Percentiles rank a stretch among this genome's conserved stretches.
Conservation (phyloP, 164 flowering plant species). For the Saururus chinensis region DNA sequence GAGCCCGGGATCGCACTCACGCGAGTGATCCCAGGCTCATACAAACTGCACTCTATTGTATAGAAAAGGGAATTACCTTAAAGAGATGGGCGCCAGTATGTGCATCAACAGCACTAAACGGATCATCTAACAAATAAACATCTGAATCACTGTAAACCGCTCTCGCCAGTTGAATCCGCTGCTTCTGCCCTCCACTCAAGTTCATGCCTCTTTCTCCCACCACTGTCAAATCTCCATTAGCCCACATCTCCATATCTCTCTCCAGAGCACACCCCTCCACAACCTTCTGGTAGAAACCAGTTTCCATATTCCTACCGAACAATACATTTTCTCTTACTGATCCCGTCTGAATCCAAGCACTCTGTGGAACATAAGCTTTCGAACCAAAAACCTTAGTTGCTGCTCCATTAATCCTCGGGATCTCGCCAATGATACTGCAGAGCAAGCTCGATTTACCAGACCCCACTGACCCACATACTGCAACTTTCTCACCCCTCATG, state of each 20-base stretch:
- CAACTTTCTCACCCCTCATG: slow-evolving; percentile 52
- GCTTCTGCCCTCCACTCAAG: slow-evolving; percentile 88
- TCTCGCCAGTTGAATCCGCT: slow-evolving; percentile 72
- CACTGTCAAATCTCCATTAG: slow-evolving; percentile 40
- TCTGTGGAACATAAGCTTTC: slow-evolving; percentile 76
- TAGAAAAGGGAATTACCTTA: slow-evolving; percentile 35
- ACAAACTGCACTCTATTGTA: background rate
- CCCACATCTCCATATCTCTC: slow-evolving; percentile 57
- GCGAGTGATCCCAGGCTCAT: no score
- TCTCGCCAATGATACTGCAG: slow-evolving; percentile 64
- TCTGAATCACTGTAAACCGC: slow-evolving; percentile 65
- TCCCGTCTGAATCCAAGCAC: slow-evolving; percentile 86
- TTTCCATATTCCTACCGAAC: slow-evolving; percentile 63
- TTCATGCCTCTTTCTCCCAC: slow-evolving; percentile 82
- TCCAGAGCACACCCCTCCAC: slow-evolving; percentile 61
- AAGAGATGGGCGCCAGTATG: slow-evolving; percentile 78
- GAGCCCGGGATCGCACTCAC: no score
- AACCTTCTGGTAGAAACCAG: slow-evolving; percentile 38
- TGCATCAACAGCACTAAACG: slow-evolving; percentile 89
- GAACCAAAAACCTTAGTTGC: slow-evolving; percentile 46
- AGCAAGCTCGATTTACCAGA: slow-evolving; percentile 81
- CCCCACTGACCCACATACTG: slow-evolving; percentile 79
- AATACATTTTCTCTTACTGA: slow-evolving; percentile 64
- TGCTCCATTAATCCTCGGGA: slow-evolving; percentile 47
- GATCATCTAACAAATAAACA: slow-evolving; percentile 74